Percentiles rank a stretch among this genome's conserved stretches.
Conservation (phyloP, 2,329 filamentous ascomycete genomes). For the Monosporascus sp. region DNA sequence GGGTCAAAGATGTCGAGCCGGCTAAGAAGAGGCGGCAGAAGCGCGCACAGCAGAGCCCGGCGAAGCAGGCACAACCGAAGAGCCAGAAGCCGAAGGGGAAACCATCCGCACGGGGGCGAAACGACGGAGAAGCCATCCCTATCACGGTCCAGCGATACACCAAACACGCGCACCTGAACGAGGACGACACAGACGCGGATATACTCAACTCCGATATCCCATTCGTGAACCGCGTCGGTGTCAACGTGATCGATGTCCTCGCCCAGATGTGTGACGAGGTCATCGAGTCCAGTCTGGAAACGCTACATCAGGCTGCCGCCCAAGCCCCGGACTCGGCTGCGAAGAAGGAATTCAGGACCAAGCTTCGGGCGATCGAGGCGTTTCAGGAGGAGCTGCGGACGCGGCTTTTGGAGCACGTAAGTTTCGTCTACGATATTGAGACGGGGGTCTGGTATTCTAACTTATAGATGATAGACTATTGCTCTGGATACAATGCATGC, state of each 20-base stretch:
- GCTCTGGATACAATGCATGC: constrained; percentile 54
- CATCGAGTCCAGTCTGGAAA: constrained; percentile 43
- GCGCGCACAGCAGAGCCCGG: constrained; percentile 33
- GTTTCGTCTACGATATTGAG: constrained; percentile 17
- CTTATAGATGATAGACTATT: constrained; percentile 39
- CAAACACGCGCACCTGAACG: constrained; percentile 33
- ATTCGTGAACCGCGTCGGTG: constrained; percentile 46
- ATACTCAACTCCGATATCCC: constrained; percentile 47
- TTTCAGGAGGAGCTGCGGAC: constrained; percentile 53
- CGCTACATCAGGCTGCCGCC: constrained; percentile 37
- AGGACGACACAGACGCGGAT: constrained; percentile 33
- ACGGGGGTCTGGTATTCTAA: neutral
- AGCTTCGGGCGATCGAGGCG: constrained; percentile 50
- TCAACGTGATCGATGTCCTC: constrained; percentile 59
- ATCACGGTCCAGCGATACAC: constrained; percentile 59
- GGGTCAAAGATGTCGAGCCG: constrained; percentile 25
- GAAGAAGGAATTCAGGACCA: constrained; percentile 50
- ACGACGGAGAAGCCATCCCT: constrained; percentile 36
- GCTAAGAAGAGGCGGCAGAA: constrained; percentile 28
- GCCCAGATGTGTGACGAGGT: constrained; percentile 57
- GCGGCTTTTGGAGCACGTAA: constrained; percentile 53
- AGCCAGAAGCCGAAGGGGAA: constrained; percentile 15
- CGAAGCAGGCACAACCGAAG: constrained; percentile 35
- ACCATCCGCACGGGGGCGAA: constrained; percentile 13
- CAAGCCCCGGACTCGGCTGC: constrained; percentile 39